Conservation (phyloP, 2,329 filamentous ascomycete genomes). For the Aureobasidium sp. region DNA sequence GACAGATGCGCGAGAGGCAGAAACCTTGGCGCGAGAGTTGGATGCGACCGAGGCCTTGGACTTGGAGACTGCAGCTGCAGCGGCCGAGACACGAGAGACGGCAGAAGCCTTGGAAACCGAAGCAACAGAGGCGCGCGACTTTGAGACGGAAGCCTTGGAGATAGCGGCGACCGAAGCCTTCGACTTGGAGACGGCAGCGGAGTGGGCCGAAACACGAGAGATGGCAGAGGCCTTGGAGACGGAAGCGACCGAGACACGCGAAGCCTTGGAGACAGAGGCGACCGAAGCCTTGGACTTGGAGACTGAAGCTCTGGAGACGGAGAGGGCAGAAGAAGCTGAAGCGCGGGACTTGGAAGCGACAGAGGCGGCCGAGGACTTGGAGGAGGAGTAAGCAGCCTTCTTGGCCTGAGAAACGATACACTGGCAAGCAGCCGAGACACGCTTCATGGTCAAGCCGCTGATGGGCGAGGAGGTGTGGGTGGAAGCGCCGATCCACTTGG, state of each 20-base stretch:
- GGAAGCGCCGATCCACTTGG: neutral
- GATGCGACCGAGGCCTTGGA: neutral
- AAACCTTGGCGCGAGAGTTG: neutral
- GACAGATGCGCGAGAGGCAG: neutral
- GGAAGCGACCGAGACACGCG: constrained; percentile 4
- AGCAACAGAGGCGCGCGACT: neutral
- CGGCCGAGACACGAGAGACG: no score
- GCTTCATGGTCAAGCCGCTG: constrained; percentile 9
- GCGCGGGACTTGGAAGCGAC: neutral
- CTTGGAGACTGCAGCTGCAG: neutral
- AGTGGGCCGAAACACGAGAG: neutral
- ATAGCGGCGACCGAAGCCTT: neutral
- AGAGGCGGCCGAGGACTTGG: neutral
- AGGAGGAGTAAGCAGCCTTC: constrained; percentile 4
- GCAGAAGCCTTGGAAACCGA: neutral
- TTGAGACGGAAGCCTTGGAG: neutral
- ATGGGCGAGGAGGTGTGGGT: constrained; percentile 6
- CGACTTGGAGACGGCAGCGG: neutral
- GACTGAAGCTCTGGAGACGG: constrained; percentile 4
- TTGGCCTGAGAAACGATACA: constrained; percentile 11
- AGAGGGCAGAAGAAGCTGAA: neutral
- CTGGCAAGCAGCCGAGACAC: constrained; percentile 12
- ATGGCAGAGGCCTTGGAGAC: constrained; percentile 4
- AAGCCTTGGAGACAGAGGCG: constrained; percentile 5
- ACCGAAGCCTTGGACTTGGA: constrained; percentile 6